Evolutionary conservation across 164 flowering plant genomes (phyloP), one percentile per base, ranked within the genome.

Genomic region (Warburgia ugandensis): DNA sequence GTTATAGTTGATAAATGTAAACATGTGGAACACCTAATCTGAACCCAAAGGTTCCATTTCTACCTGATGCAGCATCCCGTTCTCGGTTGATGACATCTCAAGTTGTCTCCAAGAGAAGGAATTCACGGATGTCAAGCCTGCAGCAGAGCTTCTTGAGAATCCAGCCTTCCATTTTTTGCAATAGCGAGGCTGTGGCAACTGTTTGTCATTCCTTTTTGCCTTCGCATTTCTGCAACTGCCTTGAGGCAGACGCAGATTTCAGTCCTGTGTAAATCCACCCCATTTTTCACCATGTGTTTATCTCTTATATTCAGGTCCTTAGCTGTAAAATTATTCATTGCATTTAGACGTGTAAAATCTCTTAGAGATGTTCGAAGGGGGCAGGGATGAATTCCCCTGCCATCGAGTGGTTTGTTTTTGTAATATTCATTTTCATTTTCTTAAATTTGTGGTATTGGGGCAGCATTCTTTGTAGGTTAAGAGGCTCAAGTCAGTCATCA

Each of bases 161-260:
- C 81, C 83, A 47, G 79, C 68, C 74, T 91, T 91, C 77, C 79
- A 78, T 51, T 91, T 91, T 78, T 81, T 91, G 70, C 75, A 56
- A 57, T 84, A 80, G 25, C 77, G 66, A 74, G 69, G 77, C 67
- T 48, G 46, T 22, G 32, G 19, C 17, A 48, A 31, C 13, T 25
- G 21, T 41, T 39, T 11, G 35, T 19, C 32, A 11, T 29, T 46
- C 33, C 21, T 52, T 50, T 52, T 49, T 4, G 21, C 20, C 13
- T 37, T 21, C 35, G 43, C 21, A 14, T 27, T 19, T 14, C 30
- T 14, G 28, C 48, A 13, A 25, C 20, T 45, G 32, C 31, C 30
- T 5, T 1, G n/a, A n/a, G n/a, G 3, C 8, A 45, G 48, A 26
- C 26, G 16, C 7, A 26, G 16, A 45, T 45, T 31, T 45, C 30